Evolutionary conservation across 106 monocot species (phyloP), one percentile per base, ranked within the genome.

Genomic region (Cymbidium sinense): DNA sequence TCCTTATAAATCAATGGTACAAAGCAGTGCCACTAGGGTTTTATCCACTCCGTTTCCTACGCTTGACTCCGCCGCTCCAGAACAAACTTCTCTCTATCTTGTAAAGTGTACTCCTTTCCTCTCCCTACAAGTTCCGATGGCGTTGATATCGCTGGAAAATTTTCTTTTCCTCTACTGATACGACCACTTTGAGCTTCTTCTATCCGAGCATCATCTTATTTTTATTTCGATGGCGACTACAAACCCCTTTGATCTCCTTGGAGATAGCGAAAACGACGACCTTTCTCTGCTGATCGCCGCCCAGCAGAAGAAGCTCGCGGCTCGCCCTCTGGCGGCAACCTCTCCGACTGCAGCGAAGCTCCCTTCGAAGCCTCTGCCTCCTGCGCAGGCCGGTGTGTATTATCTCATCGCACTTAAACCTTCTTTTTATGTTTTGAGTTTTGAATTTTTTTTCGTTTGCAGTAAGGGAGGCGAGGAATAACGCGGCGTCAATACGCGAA

Each of bases 171-270:
- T 21, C 1, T 37, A 36, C 37, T 71, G 71, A 71, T 20, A 71
- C 71, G 6, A 37, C 71, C n/a, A 37, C 37, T 25, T 71, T 12
- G 35, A 71, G 20, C 37, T 20, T 37, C 6, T 37, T 37, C 36
- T 18, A 71, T 71, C 71, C 37, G 37, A 21, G 18, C 19, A 34
- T 29, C 71, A 7, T 37, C 37, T 37, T 37, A 15, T 69, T 47
- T 15, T 12, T 33, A 29, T 33, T 15, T 6, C 34, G 35, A 89
- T 89, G 92, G 77, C 83, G 29, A 80, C 83, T 23, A 17, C 43
- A 30, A 89, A 89, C 79, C 89, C 84, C 27, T 92, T 92, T 43
- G 81, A 89, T 77, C 76, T 92, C 77, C 88, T 92, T 21, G 84
- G 82, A 9, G 91, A 80, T 23, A 84, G 77, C 75, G 92, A 89